A percentile compares a stretch with the other conserved stretches of the same genome.
phyloP scores from a whole-genome alignment of 345 rosid genomes.

The Odontarrhena argentea region DNA sequence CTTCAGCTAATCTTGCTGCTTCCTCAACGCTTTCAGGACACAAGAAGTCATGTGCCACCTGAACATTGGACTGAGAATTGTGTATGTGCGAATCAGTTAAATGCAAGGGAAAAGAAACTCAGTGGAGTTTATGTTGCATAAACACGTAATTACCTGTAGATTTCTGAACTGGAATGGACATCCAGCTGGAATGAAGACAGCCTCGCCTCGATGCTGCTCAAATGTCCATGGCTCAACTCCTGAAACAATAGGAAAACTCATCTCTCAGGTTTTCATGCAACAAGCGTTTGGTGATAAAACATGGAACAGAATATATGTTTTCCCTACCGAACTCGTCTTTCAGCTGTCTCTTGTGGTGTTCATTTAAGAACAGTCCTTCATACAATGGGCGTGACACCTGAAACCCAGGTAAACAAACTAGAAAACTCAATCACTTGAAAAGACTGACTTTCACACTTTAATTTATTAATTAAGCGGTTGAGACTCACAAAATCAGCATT shows the following conservation, averaged over 20 bases:
- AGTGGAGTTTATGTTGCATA: neutral
- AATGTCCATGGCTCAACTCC: slow-evolving; percentile 96
- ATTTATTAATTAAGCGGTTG: slow-evolving; percentile 23
- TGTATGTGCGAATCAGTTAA: slow-evolving; percentile 8
- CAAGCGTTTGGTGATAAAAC: neutral
- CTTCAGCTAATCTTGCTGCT: slow-evolving; percentile 76
- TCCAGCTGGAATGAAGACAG: slow-evolving; percentile 92
- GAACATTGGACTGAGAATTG: slow-evolving; percentile 81
- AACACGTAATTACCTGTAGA: slow-evolving; percentile 56
- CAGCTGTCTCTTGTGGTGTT: slow-evolving; percentile 60
- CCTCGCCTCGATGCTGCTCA: slow-evolving; percentile 78
- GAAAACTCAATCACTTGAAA: slow-evolving; percentile 21
- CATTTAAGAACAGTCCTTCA: slow-evolving; percentile 63
- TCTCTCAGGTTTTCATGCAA: slow-evolving; percentile 25
- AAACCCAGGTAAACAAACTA: slow-evolving; percentile 36
- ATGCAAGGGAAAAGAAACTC: neutral
- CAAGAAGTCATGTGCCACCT: slow-evolving; percentile 86
- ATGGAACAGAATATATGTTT: slow-evolving; percentile 3
- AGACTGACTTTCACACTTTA: slow-evolving; percentile 5
- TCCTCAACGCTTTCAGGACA: slow-evolving; percentile 91
- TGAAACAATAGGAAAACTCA: slow-evolving; percentile 37
- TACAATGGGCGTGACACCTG: slow-evolving; percentile 66
- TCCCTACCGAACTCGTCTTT: slow-evolving; percentile 79
- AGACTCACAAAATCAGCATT: slow-evolving; percentile 55
- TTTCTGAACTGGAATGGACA: slow-evolving; percentile 87